Base-by-base conservation (phyloP, 164 flowering plant species). In the Nymphaea colorata region DNA sequence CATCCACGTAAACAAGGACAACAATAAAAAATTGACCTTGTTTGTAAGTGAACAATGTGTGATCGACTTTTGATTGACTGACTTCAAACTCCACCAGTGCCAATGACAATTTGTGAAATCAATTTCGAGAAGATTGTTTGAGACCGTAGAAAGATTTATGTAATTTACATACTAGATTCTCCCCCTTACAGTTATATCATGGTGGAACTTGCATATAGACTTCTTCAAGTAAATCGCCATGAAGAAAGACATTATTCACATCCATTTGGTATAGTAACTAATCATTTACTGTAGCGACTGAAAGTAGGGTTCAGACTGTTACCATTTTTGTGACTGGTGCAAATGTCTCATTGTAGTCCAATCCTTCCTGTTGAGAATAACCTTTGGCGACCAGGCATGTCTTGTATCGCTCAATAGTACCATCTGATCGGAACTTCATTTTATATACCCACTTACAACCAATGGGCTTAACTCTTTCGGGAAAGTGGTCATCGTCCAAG, bases 221-320 rank as follows among this genome's bases (percentile, higher is more conserved):
- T 17, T 67, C 69, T 41, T 67, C 69, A 25, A 43, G 14, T 15
- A 67, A 36, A 55, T 67, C 69, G 4, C 61, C 61, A 14, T 67
- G 69, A 3, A 55, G 62, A 43, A 67, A 67, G 0, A 62, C 62
- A 53, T 67, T 53, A 5, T 53, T 25, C 8, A 55, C 62, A 16
- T 55, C 62, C 2, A 67, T 10, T 16, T 17, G 11, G 41, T 8
- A 10, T 4, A 64, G 66, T 11, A 44, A 64, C 45, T 17, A 64
- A 16, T 44, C 15, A 36, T 25, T 5, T 8, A 16, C 42, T 0
- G 66, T 44, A 0, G 43, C 61, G 10, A 67, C 17, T 10, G 43
- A 15, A 42, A 64, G 66, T 5, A 64, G 44, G 1, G 43, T 25
- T n/a, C 61, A 2, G 8, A 45, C 12, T n/a, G 60, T 67, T 3